Percentiles rank a stretch among this genome's conserved stretches.
These are phyloP conservation scores for Carnegiea gigantea DNA, from an alignment of 179 eudicot genomes.

Conservation along the genomic window DNA sequence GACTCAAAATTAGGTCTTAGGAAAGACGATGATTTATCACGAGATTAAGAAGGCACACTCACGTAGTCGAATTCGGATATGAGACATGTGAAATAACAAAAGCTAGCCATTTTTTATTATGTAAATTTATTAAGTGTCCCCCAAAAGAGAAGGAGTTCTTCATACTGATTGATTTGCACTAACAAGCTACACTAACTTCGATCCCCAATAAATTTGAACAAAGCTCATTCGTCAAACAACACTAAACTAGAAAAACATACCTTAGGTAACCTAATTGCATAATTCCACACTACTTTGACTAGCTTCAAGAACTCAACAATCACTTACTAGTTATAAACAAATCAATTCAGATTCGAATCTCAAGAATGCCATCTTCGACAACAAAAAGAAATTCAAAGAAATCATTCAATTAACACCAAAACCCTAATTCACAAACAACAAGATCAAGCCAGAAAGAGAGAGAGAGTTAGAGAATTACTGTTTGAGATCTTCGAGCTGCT, in stretches of 20 bases:
- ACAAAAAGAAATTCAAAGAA: neutral
- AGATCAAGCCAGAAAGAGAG: slow-evolving; percentile 11
- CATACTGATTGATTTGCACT: neutral
- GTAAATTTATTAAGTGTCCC: too few species aligned
- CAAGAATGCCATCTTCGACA: neutral
- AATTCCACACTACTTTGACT: too few species aligned
- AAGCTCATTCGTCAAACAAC: neutral
- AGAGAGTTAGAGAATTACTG: slow-evolving; percentile 35
- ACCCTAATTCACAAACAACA: neutral
- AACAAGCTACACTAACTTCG: neutral
- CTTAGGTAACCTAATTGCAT: too few species aligned
- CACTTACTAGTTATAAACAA: neutral
- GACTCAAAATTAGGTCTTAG: neutral
- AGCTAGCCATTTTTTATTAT: too few species aligned
- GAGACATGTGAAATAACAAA: neutral
- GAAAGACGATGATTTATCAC: neutral
- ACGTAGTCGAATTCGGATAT: slow-evolving; percentile 59
- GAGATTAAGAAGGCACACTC: slow-evolving; percentile 26
- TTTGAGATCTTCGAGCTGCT: slow-evolving; percentile 79
- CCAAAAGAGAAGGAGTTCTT: neutral
- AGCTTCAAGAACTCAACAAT: neutral
- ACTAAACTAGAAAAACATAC: too few species aligned
- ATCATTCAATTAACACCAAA: neutral
- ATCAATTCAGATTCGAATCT: neutral
- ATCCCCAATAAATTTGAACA: neutral